Conservation (phyloP, 768 basidiomycete genomes). For the Ephemerocybe angulata region DNA sequence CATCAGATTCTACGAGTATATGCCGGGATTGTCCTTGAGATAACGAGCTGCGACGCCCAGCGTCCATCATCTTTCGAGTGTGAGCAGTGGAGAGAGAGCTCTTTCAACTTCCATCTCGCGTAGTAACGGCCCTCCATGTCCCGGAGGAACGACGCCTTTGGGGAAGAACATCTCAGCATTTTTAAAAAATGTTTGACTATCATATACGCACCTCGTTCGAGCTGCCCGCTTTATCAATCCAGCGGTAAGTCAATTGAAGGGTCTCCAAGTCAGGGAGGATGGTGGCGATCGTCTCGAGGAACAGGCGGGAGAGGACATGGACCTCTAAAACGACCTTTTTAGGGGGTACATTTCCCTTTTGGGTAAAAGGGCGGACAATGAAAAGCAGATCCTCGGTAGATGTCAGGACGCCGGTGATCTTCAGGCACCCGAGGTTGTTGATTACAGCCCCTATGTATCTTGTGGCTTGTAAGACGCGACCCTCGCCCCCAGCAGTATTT, state of each 20-base stretch:
- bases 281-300: conserved; percentile 15
- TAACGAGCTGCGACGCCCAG: conserved; percentile 13
- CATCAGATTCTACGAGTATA: too few species aligned
- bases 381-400: conserved; percentile 13
- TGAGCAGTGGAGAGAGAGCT: conserved; percentile 12
- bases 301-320: conserved; percentile 11
- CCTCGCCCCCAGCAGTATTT: conserved; percentile 15
- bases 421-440: conserved; percentile 4
- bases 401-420: conserved; percentile 13
- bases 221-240: conserved; percentile 10
- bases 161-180: not conserved
- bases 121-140: not conserved
- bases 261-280: conserved; percentile 13
- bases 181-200: conserved; percentile 3
- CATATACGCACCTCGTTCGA: conserved; percentile 7
- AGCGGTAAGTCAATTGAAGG: conserved; percentile 18
- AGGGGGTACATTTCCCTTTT: conserved; percentile 7
- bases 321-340: conserved; percentile 16
- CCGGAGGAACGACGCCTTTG: not conserved
- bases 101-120: conserved; percentile 11
- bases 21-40: too few species aligned
- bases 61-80: conserved; percentile 10
- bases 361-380: conserved; percentile 13
- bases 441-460: conserved; percentile 7
- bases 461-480: conserved; percentile 11